Base-by-base conservation (phyloP, 305 asterid species). In the Stenogyne calaminthoides region DNA sequence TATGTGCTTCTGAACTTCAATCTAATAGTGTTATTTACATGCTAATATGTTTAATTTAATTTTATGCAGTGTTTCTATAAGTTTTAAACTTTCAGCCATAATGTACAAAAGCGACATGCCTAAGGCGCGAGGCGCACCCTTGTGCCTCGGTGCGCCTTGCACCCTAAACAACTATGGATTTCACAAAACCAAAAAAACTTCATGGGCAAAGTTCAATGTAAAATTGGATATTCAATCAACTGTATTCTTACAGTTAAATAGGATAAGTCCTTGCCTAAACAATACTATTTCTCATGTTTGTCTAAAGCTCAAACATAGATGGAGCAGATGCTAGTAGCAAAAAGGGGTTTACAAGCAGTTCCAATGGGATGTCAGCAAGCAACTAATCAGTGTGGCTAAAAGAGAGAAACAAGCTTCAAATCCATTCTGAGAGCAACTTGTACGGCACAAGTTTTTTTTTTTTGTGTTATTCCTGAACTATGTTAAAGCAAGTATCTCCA, bases 291-390 rank as follows among this genome's bases (percentile, higher is more conserved):
- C 16, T 20, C 42, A 75, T 19, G 49, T 44, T 36, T 64, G 22
- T 15, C 69, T 47, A 42, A 57, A 57, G 77, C 59, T 58, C 76
- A 56, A 54, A 52, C 22, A 29, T 12, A 34, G 66, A 59, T 70
- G 72, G 72, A 56, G 63, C 55, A 73, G 73, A 52, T 49, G 64
- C 37, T 54, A 69, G 57, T 44, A 68, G 54, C 67, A 20, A 57
- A 64, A 18, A 6, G 34, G 8, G 47, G 61, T 40, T 37, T 47
- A 67, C 56, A 68, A 54, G 58, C 57, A 32, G 20, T 25, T 9
- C 25, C 54, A 76, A 71, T 14, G 16, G 59, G 37, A 51, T 22
- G 54, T 49, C 54, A 14, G 34, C 44, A 65, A 49, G 20, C 55
- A 32, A 65, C 62, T 47, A 29, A 18, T 67, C 51, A 59, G 32